A percentile compares a stretch with the other conserved stretches of the same genome.
phyloP scores from a whole-genome alignment of 2,329 filamentous ascomycete species.

The Epichloe sylvatica region DNA sequence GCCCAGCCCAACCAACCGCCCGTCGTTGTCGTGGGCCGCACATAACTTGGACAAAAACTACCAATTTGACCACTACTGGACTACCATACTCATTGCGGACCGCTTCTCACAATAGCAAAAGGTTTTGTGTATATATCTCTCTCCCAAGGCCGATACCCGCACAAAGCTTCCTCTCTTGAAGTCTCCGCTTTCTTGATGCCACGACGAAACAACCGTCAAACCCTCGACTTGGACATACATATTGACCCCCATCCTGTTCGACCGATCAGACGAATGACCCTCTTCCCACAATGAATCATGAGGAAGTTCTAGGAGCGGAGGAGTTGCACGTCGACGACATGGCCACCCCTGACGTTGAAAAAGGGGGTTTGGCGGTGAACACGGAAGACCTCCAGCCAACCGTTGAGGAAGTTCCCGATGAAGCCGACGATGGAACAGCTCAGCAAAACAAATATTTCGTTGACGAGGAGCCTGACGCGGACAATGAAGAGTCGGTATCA shows the following conservation, averaged over 20 bases:
- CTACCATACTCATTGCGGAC: neutral
- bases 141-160: neutral
- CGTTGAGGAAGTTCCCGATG: slow-evolving; percentile 1
- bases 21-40: slow-evolving; percentile 11
- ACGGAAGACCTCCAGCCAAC: slow-evolving; percentile 1
- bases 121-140: neutral
- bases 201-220: slow-evolving; percentile 17
- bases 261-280: slow-evolving; percentile 15
- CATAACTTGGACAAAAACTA: slow-evolving; percentile 4
- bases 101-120: neutral
- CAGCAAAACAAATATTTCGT: neutral
- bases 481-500: neutral
- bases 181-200: slow-evolving; percentile 7
- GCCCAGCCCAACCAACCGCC: slow-evolving; percentile 17
- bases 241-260: slow-evolving; percentile 31
- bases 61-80: neutral
- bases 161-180: neutral
- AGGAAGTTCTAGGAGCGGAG: slow-evolving; percentile 1
- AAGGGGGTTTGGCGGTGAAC: neutral
- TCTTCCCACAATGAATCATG: slow-evolving; percentile 1
- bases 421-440: neutral
- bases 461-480: neutral
- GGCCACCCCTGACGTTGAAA: neutral
- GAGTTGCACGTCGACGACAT: neutral
- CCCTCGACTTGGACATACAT: slow-evolving; percentile 32